Conservation (phyloP, 164 flowering plant species). For the grape (Vitis vinifera) region ASM3070453v1 NC_081811.1:3375501-3376000, state of each 20-base stretch:
- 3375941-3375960: not conserved
- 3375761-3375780: not conserved
- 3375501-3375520: not conserved
- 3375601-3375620: too few species aligned
- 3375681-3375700: not conserved
- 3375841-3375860: slow-evolving; percentile 78
- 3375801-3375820: slow-evolving; percentile 64
- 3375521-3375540: not conserved
- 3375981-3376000: not conserved
- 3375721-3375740: not conserved
- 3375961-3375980: not conserved
- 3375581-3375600: too few species aligned
- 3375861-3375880: slow-evolving; percentile 43
- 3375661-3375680: not conserved
- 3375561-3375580: not conserved
- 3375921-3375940: too few species aligned
- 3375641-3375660: not conserved
- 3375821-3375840: slow-evolving; percentile 92
- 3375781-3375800: slow-evolving; percentile 55
- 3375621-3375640: not conserved
- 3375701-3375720: not conserved
- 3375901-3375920: slow-evolving; percentile 26
- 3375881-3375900: slow-evolving; percentile 49
- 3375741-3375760: not conserved
- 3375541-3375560: not conserved